Base-by-base conservation (phyloP, 1,284 basidiomycete species). In the Ceratobasidium sp. region DNA sequence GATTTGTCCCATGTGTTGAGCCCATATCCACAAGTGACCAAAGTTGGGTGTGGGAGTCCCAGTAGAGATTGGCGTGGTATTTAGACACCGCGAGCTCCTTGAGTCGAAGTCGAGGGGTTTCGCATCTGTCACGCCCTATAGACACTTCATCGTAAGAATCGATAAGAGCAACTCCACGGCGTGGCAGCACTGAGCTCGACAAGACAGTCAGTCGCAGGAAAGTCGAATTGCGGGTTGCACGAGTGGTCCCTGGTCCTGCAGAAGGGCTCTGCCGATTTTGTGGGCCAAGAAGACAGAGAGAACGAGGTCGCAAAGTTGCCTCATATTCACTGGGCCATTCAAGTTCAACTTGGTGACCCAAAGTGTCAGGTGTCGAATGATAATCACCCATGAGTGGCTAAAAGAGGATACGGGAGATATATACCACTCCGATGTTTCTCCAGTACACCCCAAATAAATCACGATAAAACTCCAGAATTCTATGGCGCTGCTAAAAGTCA, bases 81-180 rank as follows among this genome's bases (percentile, higher is more conserved):
- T 92, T 92, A 2, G 90, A 92, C 9, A 92, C 90, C 74, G 86
- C 84, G 87, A 92, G 89, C 80, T 92, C 91, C 79, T 90, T 92
- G 42, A 92, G 81, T 56, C 91, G 86, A 64, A 92, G 83, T 54
- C 86, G 84, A 14, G 91, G 89, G 23, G 80, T 75, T 1, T 84
- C 81, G 2, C 85, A 81, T 36, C 83, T 78, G 77, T 92, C 91
- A 58, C 91, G 83, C 12, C 91, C 91, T 74, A 92, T 82, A 75
- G 91, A 88, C 6, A 87, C 81, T 78, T 91, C 87, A 3, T 82
- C 78, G 76, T 87, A 86, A 2, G 84, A 85, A 76, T 91, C 89
- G 49, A 90, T 78, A 61, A 89, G 81, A 30, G 84, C 89, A 48
- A 92, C 78, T 30, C 49, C 53, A 18, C 53, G 51, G 40, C 53